These are phyloP conservation scores for Monascus ruber DNA, from an alignment of 2,329 filamentous ascomycete species.

Conservation along the genomic window DNA sequence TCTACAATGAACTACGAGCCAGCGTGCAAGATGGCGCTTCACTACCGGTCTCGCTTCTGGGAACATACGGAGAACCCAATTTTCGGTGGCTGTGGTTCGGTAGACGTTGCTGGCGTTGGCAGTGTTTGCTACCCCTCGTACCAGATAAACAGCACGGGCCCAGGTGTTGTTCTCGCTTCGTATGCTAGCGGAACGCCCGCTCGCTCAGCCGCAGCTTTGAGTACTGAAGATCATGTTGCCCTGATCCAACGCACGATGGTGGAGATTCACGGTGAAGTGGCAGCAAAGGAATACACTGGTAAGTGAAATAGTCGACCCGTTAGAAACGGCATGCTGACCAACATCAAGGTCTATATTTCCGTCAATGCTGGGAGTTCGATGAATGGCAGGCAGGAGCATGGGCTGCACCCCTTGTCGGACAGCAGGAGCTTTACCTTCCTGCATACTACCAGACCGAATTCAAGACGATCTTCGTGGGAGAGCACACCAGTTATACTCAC, in stretches of 20 bases:
- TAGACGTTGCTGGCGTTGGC: conserved; percentile 14
- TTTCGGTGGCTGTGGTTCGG: conserved; percentile 18
- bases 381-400: conserved; percentile 18
- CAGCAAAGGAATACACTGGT: conserved; percentile 18
- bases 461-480: conserved; percentile 26
- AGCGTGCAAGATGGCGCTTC: conserved; percentile 22
- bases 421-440: conserved; percentile 24
- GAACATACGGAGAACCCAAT: conserved; percentile 19
- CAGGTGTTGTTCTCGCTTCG: conserved; percentile 18
- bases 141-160: conserved; percentile 19
- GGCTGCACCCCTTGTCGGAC: conserved; percentile 18
- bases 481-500: conserved; percentile 25
- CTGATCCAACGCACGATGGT: conserved; percentile 18
- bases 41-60: conserved; percentile 23
- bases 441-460: conserved; percentile 22
- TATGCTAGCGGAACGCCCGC: conserved; percentile 22
- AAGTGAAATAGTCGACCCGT: background rate
- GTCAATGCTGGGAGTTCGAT: conserved; percentile 24
- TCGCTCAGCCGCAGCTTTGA: conserved; percentile 19
- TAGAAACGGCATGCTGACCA: too few relatives aligned
- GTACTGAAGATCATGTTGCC: conserved; percentile 16
- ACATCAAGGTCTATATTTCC: conserved; percentile 9
- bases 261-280: conserved; percentile 16
- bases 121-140: conserved; percentile 22
- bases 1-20: conserved; percentile 19